A percentile compares a stretch with the other conserved stretches of the same genome.
Evolutionary conservation across 169 alveolate genomes (phyloP).

Genomic region (Plasmodium gallinaceum): DNA sequence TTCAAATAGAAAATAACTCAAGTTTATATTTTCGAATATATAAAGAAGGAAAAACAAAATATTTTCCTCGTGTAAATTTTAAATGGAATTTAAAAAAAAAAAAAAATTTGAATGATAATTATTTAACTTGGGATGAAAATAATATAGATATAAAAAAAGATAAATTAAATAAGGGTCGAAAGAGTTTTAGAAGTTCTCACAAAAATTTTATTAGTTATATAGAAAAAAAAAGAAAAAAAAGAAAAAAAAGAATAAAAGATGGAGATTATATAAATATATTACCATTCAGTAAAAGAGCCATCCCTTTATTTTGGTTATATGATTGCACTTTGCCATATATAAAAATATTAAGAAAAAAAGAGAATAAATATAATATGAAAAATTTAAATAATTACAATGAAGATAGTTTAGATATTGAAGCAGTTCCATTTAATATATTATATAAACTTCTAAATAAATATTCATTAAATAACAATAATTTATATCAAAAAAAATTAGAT

Average conservation of each 20-base stretch:
- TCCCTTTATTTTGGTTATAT: conserved; percentile 69
- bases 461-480: conserved; percentile 53
- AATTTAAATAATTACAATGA: conserved; percentile 21
- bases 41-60: conserved; percentile 77
- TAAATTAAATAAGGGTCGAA: conserved; percentile 26
- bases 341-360: conserved; percentile 63
- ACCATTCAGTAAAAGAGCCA: conserved; percentile 74
- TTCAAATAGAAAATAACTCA: conserved; percentile 81
- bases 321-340: conserved; percentile 77
- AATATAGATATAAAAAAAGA: conserved; percentile 14
- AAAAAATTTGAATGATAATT: not conserved
- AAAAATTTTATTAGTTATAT: conserved; percentile 3
- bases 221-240: conserved; percentile 42
- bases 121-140: conserved; percentile 25
- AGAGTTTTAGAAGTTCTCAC: not conserved
- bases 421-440: conserved; percentile 63
- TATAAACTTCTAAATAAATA: conserved; percentile 65
- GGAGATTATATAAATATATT: conserved; percentile 45
- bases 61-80: conserved; percentile 70
- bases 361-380: conserved; percentile 32
- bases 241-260: conserved; percentile 20
- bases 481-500: conserved; percentile 77
- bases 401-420: conserved; percentile 45
- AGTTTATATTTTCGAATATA: conserved; percentile 79
- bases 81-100: conserved; percentile 56